Evolutionary conservation across 2,329 filamentous ascomycete genomes (phyloP).

Genomic region (Leptographium radiaticola): DNA sequence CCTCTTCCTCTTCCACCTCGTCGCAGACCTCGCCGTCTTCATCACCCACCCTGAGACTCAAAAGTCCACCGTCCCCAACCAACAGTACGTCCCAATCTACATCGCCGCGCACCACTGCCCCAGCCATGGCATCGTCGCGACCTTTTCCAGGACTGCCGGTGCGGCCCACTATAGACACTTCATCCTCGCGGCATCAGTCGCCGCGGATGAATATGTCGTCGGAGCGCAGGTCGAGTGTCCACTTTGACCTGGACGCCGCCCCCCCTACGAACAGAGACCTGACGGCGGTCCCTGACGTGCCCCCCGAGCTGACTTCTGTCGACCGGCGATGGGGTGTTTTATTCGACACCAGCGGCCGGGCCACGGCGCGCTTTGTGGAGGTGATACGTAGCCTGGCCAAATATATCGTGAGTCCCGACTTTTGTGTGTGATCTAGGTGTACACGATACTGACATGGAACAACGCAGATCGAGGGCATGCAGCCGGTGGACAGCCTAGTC

Average conservation of each 20-base stretch:
- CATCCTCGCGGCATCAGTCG: background rate
- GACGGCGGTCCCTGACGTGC: background rate
- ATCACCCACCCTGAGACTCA: background rate
- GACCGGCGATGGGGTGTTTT: constrained; percentile 51
- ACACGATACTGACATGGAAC: no score
- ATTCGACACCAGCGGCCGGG: constrained; percentile 54
- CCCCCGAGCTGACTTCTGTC: constrained; percentile 4
- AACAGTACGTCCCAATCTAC: background rate
- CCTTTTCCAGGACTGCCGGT: background rate
- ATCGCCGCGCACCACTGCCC: background rate
- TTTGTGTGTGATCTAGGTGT: background rate
- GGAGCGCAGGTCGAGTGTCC: background rate
- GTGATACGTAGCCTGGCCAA: constrained; percentile 62
- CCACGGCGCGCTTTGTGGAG: constrained; percentile 55
- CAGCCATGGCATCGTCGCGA: background rate
- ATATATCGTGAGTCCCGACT: constrained; percentile 45
- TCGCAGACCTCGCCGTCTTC: background rate
- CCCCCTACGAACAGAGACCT: background rate
- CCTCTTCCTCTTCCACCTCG: background rate
- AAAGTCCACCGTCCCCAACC: no score
- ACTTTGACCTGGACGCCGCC: background rate
- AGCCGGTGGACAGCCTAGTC: constrained; percentile 46
- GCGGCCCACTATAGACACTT: background rate
- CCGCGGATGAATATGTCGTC: background rate
- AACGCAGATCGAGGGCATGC: no score